These are phyloP conservation scores for Tardiomyces depauwii DNA, from an alignment of 1,139 yeast species.

Conservation along the genomic window DNA sequence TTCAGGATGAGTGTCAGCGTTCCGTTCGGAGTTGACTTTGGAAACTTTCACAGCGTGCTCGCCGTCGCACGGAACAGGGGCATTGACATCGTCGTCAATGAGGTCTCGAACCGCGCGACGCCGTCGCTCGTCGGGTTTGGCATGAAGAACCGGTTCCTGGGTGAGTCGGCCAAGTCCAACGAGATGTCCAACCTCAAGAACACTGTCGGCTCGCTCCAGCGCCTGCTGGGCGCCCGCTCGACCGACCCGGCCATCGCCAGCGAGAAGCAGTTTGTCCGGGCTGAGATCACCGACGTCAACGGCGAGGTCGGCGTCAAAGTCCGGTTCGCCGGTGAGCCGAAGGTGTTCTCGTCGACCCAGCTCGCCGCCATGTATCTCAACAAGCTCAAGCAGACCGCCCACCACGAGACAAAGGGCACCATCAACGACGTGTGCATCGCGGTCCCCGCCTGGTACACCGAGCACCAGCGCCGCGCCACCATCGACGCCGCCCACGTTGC, in stretches of 20 bases:
- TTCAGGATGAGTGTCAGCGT: conserved; percentile 44
- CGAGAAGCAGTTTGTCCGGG: conserved; percentile 62
- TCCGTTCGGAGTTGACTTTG: conserved; percentile 98
- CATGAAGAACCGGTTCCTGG: conserved; percentile 74
- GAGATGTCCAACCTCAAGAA: conserved; percentile 94
- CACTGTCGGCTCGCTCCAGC: conserved; percentile 89
- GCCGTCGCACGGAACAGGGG: conserved; percentile 99
- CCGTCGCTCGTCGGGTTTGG: conserved; percentile 95
- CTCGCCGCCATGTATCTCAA: conserved; percentile 89
- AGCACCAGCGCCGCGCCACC: conserved; percentile 92
- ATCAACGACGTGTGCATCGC: conserved; percentile 85
- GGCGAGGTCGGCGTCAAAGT: conserved; percentile 82
- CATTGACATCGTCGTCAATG: conserved; percentile 95
- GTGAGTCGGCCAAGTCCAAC: conserved; percentile 93
- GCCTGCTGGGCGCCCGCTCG: conserved; percentile 71
- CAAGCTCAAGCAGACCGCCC: conserved; percentile 75
- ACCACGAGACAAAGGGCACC: conserved; percentile 66
- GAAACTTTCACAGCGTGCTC: conserved; percentile 76
- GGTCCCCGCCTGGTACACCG: conserved; percentile 97
- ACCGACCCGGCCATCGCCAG: conserved; percentile 67
- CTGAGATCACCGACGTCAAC: conserved; percentile 53
- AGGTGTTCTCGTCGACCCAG: conserved; percentile 78
- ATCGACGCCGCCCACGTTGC: conserved; percentile 94
- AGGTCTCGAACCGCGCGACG: conserved; percentile 94
- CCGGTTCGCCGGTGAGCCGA: conserved; percentile 68